phyloP scores from a whole-genome alignment of 257 asterid genomes.

The Solanum dulcamara region DNA sequence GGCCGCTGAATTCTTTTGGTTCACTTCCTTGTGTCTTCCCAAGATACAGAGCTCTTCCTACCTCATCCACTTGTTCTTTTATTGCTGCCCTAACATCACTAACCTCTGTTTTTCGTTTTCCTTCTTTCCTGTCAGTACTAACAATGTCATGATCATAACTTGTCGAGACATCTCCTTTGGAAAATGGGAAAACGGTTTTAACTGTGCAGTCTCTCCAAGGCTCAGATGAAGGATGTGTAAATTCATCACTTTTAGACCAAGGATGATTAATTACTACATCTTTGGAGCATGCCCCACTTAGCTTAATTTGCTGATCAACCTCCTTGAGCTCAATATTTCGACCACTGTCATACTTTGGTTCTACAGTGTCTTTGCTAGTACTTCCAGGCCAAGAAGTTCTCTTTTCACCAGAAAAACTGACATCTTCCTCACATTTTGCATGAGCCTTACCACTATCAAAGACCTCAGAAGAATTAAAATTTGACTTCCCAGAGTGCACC shows the following conservation, averaged over 20 bases:
- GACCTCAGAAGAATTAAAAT: slow-evolving; percentile 27
- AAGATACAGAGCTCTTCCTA: slow-evolving; percentile 65
- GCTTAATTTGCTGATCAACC: slow-evolving; percentile 31
- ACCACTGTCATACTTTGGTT: slow-evolving; percentile 13
- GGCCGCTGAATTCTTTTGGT: slow-evolving; percentile 38
- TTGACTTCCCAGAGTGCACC: slow-evolving; percentile 41
- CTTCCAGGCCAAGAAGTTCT: slow-evolving; percentile 44
- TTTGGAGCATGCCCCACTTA: slow-evolving; percentile 25
- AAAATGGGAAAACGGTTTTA: slow-evolving; percentile 59
- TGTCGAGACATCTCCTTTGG: slow-evolving; percentile 48
- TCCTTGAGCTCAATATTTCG: slow-evolving; percentile 46
- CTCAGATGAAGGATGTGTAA: slow-evolving; percentile 32
- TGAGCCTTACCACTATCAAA: slow-evolving; percentile 27
- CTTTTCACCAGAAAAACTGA: slow-evolving; percentile 35
- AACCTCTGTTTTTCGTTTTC: slow-evolving; percentile 44
- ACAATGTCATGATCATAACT: slow-evolving; percentile 34
- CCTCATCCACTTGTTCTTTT: slow-evolving; percentile 85
- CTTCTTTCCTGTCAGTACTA: slow-evolving; percentile 42
- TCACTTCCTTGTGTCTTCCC: slow-evolving; percentile 53
- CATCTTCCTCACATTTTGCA: slow-evolving; percentile 32
- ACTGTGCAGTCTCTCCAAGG: slow-evolving; percentile 55
- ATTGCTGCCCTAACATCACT: slow-evolving; percentile 45
- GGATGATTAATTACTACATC: slow-evolving; percentile 32
- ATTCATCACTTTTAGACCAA: slow-evolving; percentile 41
- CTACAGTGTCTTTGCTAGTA: slow-evolving; percentile 31